These are phyloP conservation scores for Ophiosphaerella narmari DNA, from an alignment of 2,329 filamentous ascomycete genomes.

Conservation along the genomic window DNA sequence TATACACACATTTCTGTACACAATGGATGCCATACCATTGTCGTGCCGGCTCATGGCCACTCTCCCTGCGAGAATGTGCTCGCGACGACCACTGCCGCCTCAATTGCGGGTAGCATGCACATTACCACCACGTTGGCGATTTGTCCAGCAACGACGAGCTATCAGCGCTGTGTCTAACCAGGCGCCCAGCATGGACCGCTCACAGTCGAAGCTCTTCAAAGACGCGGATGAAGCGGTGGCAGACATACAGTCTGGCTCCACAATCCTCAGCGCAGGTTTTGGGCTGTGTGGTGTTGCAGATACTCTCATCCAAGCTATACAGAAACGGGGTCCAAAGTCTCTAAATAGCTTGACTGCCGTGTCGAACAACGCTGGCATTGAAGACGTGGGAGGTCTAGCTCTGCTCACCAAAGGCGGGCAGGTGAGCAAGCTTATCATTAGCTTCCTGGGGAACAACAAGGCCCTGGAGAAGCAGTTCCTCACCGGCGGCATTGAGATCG, in stretches of 20 bases:
- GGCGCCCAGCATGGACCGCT: constrained; percentile 40
- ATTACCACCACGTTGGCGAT: constrained; percentile 25
- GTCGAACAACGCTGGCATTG: constrained; percentile 79
- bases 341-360: constrained; percentile 67
- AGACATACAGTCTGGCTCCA: constrained; percentile 44
- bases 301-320: constrained; percentile 44
- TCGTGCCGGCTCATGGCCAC: constrained; percentile 36
- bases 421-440: constrained; percentile 73
- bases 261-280: constrained; percentile 46
- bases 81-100: constrained; percentile 32
- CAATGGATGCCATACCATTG: constrained; percentile 36
- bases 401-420: constrained; percentile 71
- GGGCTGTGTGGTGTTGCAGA: constrained; percentile 47
- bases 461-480: constrained; percentile 74
- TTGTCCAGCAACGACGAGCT: constrained; percentile 27
- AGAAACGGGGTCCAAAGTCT: constrained; percentile 34
- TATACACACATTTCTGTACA: constrained; percentile 1
- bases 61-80: constrained; percentile 34
- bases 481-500: constrained; percentile 72
- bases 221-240: constrained; percentile 45
- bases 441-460: constrained; percentile 79
- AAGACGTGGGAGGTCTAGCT: constrained; percentile 68
- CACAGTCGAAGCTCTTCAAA: constrained; percentile 43
- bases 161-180: constrained; percentile 26
- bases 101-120: constrained; percentile 27